Evolutionary conservation across 2,329 filamentous ascomycete species (phyloP), one percentile per base, ranked within the genome.

Genomic region (Escovopsis sp.): DNA sequence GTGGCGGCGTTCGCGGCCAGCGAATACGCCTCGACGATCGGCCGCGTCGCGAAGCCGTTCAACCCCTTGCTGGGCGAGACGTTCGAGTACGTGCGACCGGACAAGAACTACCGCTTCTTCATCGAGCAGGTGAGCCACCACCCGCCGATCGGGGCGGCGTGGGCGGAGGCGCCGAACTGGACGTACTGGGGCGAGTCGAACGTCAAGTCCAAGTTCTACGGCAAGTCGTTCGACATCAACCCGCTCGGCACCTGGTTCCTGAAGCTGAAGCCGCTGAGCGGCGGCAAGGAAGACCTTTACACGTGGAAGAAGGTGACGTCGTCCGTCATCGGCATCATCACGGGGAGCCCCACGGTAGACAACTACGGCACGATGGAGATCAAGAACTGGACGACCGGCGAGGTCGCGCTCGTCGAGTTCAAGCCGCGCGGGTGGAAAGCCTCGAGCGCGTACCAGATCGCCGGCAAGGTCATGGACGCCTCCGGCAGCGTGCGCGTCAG

Each of bases 281-380:
- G 80, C 4, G 79, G 76, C 9, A 78, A 80, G 48, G 77, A 82
- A 43, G 90, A 98, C 46, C 65, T 94, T 2, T 98, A 93, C 58
- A 94, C 88, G 0, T 98, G 90, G 90, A 96, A 94, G 61, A 98
- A 98, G 62, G 86, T 94, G 14, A 96, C 87, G 1, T 90, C 86
- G 1, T 92, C 87, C 2, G 90, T 98, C n/a, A 78, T 96, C 40
- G 90, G 90, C 39, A 98, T 98, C 56, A 94, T 98, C 49, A 96
- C 88, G 0, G 90, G 90, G 33, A 94, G 84, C 47, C 90, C 90
- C 0, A 83, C 82, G 0, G 83, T 98, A n/a, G 90, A 98, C 61
- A 94, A 98, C 57, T 96, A 96, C 54, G 90, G 90, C 1, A 68
- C 79, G 1, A 96, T 98, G 84, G 86, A 94, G 54, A 78, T 98